Conservation (phyloP, 352 stramenopile species). For the Globisporangium uncinulatum region DNA sequence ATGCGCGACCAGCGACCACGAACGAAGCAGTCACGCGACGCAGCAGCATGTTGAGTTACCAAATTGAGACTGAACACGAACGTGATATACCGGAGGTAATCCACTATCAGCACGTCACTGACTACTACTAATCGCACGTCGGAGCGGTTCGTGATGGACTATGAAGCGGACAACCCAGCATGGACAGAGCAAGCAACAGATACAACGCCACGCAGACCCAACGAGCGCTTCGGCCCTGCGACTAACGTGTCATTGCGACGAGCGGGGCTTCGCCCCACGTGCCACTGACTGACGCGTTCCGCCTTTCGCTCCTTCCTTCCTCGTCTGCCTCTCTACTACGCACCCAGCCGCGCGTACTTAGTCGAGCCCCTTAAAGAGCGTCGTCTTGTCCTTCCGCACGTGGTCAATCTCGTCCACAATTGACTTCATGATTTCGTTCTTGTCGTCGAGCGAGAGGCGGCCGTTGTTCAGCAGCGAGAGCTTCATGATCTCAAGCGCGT, state of each 20-base stretch:
- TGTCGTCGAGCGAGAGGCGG: conserved; percentile 84
- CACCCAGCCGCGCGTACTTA: conserved; percentile 14
- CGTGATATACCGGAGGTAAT: too few relatives aligned
- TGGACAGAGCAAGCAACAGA: background rate
- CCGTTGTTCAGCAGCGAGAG: conserved; percentile 86
- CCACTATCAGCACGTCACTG: too few relatives aligned
- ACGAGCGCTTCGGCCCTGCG: background rate
- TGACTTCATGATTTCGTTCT: conserved; percentile 80
- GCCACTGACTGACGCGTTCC: too few relatives aligned
- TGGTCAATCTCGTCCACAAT: conserved; percentile 80
- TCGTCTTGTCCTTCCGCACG: conserved; percentile 81
- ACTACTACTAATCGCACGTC: too few relatives aligned
- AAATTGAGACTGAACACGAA: too few relatives aligned
- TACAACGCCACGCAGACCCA: background rate
- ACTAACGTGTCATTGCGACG: background rate
- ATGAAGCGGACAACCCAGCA: background rate
- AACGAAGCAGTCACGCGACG: too few relatives aligned
- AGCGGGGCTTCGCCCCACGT: too few relatives aligned
- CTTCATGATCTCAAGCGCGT: conserved; percentile 87
- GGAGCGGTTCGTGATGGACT: too few relatives aligned
- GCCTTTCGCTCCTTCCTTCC: background rate
- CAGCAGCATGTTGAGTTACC: too few relatives aligned
- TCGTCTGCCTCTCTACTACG: background rate
- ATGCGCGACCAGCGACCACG: too few relatives aligned
- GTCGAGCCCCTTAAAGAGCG: conserved; percentile 74